phyloP scores from a whole-genome alignment of 179 eudicot genomes.

The Drosera spatulata region DNA sequence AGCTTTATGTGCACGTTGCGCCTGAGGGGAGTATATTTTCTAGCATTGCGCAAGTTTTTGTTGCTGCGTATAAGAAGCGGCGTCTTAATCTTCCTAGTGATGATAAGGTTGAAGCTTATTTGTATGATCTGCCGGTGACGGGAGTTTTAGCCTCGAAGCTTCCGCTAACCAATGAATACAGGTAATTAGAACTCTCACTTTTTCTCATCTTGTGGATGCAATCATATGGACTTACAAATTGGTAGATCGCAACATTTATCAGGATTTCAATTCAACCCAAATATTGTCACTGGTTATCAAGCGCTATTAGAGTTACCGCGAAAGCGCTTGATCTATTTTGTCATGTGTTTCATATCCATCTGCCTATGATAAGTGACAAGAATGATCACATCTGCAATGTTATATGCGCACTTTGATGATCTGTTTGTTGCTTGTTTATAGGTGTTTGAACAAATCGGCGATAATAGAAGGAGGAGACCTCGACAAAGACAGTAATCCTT shows the following conservation, averaged over 20 bases:
- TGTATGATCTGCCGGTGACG: constrained; percentile 30
- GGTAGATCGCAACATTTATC: too few species aligned
- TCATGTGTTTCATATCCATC: constrained; percentile 37
- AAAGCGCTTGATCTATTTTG: too few species aligned
- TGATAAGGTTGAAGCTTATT: constrained; percentile 9
- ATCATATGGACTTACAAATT: not conserved
- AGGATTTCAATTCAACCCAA: too few species aligned
- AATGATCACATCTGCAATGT: constrained; percentile 7
- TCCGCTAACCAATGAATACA: constrained; percentile 34
- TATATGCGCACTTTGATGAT: constrained; percentile 10
- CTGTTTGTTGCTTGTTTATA: constrained; percentile 1
- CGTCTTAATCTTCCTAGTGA: constrained; percentile 21
- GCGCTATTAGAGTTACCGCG: too few species aligned
- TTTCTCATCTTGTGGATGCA: not conserved
- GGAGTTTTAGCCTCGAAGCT: constrained; percentile 26
- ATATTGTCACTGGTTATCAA: too few species aligned
- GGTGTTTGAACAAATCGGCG: constrained; percentile 57
- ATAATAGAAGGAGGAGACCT: constrained; percentile 33
- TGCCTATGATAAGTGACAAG: constrained; percentile 17
- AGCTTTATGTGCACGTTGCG: constrained; percentile 29
- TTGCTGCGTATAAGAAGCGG: constrained; percentile 43
- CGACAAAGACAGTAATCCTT: constrained; percentile 18
- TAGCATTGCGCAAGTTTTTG: constrained; percentile 38
- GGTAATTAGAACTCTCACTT: constrained; percentile 12
- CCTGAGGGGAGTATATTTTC: constrained; percentile 57